Conservation (phyloP, 75 land plant genomes). For the Pinus taeda region DNA sequence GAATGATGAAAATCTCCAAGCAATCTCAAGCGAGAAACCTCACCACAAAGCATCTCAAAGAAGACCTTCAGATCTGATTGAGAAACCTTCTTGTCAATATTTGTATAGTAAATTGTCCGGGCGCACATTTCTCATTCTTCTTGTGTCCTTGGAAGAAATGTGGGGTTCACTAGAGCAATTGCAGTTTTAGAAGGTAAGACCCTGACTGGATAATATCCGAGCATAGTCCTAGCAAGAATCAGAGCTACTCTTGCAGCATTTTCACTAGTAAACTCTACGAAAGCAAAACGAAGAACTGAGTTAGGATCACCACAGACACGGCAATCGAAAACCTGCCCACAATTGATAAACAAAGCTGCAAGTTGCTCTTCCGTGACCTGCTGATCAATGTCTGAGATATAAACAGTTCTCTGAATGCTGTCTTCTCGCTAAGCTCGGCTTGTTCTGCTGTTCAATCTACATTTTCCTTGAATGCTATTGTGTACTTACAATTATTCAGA, state of each 20-base stretch:
- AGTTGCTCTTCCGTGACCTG: conserved; percentile 97
- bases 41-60: conserved; percentile 78
- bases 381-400: too few species aligned
- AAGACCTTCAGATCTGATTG: conserved; percentile 71
- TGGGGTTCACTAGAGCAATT: conserved; percentile 84
- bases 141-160: conserved; percentile 88
- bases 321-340: conserved; percentile 98
- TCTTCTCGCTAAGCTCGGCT: too few species aligned
- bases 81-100: conserved; percentile 89
- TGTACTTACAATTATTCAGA: too few species aligned
- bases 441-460: too few species aligned
- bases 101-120: conserved; percentile 86
- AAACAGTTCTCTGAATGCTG: too few species aligned
- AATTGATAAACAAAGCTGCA: conserved; percentile 76
- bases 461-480: too few species aligned
- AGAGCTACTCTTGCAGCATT: conserved; percentile 64
- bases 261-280: conserved; percentile 90
- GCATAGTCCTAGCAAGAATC: conserved; percentile 68
- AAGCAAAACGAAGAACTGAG: conserved; percentile 96
- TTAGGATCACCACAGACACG: conserved; percentile 97
- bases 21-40: conserved; percentile 76
- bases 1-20: conserved; percentile 70
- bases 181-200: conserved; percentile 92
- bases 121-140: conserved; percentile 87
- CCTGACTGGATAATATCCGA: conserved; percentile 79